A percentile compares a stretch with the other conserved stretches of the same genome.
Conservation (phyloP, 2,329 filamentous ascomycete species). For the Nemania serpens region DNA sequence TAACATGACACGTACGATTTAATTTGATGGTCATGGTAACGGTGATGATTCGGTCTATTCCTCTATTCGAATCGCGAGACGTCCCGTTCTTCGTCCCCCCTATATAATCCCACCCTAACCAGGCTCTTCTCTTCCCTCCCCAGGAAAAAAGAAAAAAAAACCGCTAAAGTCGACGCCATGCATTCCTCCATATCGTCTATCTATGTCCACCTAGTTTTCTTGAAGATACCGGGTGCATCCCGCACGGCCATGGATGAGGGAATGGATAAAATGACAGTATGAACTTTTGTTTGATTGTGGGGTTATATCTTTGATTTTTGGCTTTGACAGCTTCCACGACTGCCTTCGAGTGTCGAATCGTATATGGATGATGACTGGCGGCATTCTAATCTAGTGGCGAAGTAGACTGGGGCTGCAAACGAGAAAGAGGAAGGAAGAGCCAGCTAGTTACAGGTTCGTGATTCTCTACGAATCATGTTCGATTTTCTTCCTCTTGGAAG, state of each 20-base stretch:
- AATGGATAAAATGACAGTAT: neutral
- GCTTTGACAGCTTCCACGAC: neutral
- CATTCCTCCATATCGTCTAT: neutral
- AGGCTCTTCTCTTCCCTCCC: neutral
- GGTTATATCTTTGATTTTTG: neutral
- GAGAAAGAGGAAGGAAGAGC: neutral
- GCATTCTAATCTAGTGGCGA: neutral
- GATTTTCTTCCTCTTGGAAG: neutral
- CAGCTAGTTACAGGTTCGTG: neutral
- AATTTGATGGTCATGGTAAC: neutral
- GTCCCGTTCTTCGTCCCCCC: too few relatives aligned
- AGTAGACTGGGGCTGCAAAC: neutral
- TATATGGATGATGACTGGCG: too few relatives aligned
- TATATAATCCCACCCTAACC: neutral
- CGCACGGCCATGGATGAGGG: neutral
- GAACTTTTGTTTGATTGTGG: neutral
- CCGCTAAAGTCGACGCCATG: slow-evolving; percentile 9
- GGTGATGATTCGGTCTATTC: slow-evolving; percentile 23
- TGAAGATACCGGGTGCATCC: too few relatives aligned
- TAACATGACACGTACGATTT: too few relatives aligned
- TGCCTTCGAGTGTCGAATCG: too few relatives aligned
- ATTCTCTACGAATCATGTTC: neutral
- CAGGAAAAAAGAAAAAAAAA: neutral
- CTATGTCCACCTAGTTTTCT: too few relatives aligned
- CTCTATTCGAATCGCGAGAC: slow-evolving; percentile 19